Percentiles rank a stretch among this genome's conserved stretches.
Conservation (phyloP, 805 yeast genomes). For the Zygoascus flipseniorum region DNA sequence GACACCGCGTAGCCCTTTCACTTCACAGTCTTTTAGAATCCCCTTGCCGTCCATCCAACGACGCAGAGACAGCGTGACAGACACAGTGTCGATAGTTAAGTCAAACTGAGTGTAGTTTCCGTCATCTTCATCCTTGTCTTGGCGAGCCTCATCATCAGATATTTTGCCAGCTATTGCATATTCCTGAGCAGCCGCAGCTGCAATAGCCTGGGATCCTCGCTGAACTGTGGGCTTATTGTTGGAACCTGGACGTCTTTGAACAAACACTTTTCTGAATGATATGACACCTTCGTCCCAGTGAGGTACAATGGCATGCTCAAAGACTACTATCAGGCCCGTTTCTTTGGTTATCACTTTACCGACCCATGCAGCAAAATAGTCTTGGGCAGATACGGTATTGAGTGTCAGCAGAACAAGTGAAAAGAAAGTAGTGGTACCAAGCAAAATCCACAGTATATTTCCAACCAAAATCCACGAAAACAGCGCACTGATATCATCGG, state of each 20-base stretch:
- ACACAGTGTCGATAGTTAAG: conserved; percentile 76
- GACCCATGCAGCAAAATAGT: conserved; percentile 67
- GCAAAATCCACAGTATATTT: conserved; percentile 63
- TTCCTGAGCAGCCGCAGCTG: conserved; percentile 45
- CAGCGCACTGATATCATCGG: conserved; percentile 87
- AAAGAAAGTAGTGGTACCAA: conserved; percentile 90
- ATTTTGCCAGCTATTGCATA: background rate
- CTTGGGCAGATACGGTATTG: conserved; percentile 85
- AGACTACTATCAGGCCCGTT: conserved; percentile 72
- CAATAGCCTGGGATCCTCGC: conserved; percentile 68
- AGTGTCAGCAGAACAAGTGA: conserved; percentile 68
- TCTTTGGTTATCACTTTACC: conserved; percentile 82
- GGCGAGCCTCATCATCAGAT: background rate
- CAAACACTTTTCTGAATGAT: conserved; percentile 74
- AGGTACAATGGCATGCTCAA: conserved; percentile 91
- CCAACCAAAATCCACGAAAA: conserved; percentile 90
- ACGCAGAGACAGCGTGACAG: conserved; percentile 67
- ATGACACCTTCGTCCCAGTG: conserved; percentile 87
- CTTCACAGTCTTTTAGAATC: conserved; percentile 66
- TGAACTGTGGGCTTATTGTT: conserved; percentile 37
- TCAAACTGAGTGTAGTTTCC: conserved; percentile 97
- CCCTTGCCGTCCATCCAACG: conserved; percentile 92
- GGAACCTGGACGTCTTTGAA: conserved; percentile 68
- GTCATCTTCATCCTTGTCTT: conserved; percentile 39
- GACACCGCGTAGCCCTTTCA: conserved; percentile 84